Evolutionary conservation across 768 basidiomycete genomes (phyloP).

Genomic region (Brasilioporus rufonigricans): DNA sequence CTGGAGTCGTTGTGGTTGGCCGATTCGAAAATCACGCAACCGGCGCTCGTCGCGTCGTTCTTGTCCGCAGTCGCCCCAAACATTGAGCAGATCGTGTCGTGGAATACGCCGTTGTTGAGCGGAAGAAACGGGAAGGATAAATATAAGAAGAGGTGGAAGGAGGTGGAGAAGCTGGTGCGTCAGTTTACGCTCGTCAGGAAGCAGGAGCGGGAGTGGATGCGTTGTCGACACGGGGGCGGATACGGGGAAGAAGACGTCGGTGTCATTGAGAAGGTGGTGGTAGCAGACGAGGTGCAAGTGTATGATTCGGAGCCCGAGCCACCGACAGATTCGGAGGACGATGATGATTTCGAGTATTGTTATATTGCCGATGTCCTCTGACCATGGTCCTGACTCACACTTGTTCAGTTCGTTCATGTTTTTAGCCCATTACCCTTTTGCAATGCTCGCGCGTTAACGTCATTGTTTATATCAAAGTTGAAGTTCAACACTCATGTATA

Average conservation of each 20-base stretch:
- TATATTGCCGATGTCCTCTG: constrained; percentile 11
- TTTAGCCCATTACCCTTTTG: too few species aligned
- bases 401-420: background rate
- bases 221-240: too few species aligned
- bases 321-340: constrained; percentile 20
- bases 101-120: constrained; percentile 31
- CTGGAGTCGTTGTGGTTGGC: constrained; percentile 30
- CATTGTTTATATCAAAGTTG: too few species aligned
- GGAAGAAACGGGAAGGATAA: constrained; percentile 23
- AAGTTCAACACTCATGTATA: too few species aligned
- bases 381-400: background rate
- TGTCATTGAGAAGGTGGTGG: too few species aligned
- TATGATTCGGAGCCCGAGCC: constrained; percentile 28
- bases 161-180: constrained; percentile 21
- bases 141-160: constrained; percentile 25
- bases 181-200: constrained; percentile 18
- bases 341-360: constrained; percentile 28
- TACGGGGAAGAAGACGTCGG: too few species aligned
- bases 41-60: constrained; percentile 26
- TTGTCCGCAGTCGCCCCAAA: constrained; percentile 31
- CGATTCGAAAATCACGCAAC: constrained; percentile 26
- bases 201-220: constrained; percentile 24
- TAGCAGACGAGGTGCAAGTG: constrained; percentile 10
- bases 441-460: too few species aligned
- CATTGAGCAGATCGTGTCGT: constrained; percentile 27